A percentile compares a stretch with the other conserved stretches of the same genome.
Conservation (phyloP, 2,329 filamentous ascomycete species). For the Talaromyces sp. region DNA sequence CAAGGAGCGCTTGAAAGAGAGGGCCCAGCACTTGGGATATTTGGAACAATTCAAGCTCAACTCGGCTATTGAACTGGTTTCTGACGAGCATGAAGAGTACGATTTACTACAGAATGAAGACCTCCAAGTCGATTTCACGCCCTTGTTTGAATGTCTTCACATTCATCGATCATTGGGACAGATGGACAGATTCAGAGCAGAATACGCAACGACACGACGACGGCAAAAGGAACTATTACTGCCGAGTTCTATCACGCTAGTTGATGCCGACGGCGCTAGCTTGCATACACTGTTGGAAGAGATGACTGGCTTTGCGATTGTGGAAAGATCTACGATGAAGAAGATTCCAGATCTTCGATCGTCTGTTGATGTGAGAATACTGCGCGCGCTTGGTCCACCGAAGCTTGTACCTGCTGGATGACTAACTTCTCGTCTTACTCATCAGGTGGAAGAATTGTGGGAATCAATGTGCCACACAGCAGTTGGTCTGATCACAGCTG, state of each 20-base stretch:
- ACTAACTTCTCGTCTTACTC: background rate
- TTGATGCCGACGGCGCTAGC: slow-evolving; percentile 77
- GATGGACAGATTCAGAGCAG: slow-evolving; percentile 81
- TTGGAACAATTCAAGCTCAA: slow-evolving; percentile 85
- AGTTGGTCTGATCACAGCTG: slow-evolving; percentile 75
- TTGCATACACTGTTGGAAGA: slow-evolving; percentile 90
- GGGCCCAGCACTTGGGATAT: slow-evolving; percentile 71
- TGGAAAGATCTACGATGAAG: slow-evolving; percentile 90
- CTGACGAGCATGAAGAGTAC: slow-evolving; percentile 92
- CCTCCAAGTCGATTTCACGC: slow-evolving; percentile 88
- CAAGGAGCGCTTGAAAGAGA: slow-evolving; percentile 75
- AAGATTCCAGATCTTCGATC: slow-evolving; percentile 79
- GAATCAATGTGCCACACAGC: slow-evolving; percentile 93
- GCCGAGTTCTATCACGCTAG: slow-evolving; percentile 69
- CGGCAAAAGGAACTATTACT: slow-evolving; percentile 89
- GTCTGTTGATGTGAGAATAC: slow-evolving; percentile 65
- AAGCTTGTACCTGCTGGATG: background rate
- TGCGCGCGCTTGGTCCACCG: background rate
- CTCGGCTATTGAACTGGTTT: slow-evolving; percentile 90
- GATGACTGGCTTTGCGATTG: slow-evolving; percentile 93
- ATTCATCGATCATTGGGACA: slow-evolving; percentile 94
- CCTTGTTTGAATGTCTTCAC: slow-evolving; percentile 89
- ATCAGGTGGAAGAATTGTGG: slow-evolving; percentile 92
- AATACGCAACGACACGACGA: slow-evolving; percentile 87
- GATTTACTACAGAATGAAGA: slow-evolving; percentile 95